phyloP scores from a whole-genome alignment of 768 basidiomycete species.

The Boletellus emodensis region DNA sequence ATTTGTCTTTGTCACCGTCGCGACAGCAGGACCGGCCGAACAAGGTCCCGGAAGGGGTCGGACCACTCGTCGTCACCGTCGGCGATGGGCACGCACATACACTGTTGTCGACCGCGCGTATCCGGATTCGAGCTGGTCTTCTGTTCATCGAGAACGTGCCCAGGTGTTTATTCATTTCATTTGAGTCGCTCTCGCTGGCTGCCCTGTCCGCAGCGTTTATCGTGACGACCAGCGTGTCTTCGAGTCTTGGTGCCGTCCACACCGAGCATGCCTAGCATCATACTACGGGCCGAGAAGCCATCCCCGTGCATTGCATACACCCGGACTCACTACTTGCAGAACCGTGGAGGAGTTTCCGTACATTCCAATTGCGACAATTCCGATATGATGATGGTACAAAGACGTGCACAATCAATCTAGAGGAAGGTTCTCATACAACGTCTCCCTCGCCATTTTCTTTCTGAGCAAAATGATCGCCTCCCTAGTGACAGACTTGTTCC shows the following conservation, averaged over 20 bases:
- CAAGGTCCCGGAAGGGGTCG: no score
- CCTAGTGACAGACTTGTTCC: neutral
- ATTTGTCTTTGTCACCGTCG: conserved; percentile 11
- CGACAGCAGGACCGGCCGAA: neutral
- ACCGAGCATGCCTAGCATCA: neutral
- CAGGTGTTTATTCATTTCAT: neutral
- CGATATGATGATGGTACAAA: no score
- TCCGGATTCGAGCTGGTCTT: neutral
- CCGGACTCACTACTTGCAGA: no score
- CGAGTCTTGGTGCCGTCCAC: conserved; percentile 4
- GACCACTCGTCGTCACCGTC: neutral
- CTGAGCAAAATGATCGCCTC: neutral
- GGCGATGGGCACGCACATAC: no score
- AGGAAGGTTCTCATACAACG: no score
- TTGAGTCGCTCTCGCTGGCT: neutral
- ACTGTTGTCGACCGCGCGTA: neutral
- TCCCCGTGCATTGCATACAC: neutral
- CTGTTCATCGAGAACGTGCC: neutral
- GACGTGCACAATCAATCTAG: no score
- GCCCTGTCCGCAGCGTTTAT: no score
- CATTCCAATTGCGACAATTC: no score
- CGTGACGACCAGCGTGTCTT: conserved; percentile 11
- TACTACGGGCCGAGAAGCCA: no score
- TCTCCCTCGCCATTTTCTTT: no score
- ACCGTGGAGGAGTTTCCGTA: no score